Evolutionary conservation across 2,329 filamentous ascomycete species (phyloP).

Genomic region (Calonectria henricotiae): DNA sequence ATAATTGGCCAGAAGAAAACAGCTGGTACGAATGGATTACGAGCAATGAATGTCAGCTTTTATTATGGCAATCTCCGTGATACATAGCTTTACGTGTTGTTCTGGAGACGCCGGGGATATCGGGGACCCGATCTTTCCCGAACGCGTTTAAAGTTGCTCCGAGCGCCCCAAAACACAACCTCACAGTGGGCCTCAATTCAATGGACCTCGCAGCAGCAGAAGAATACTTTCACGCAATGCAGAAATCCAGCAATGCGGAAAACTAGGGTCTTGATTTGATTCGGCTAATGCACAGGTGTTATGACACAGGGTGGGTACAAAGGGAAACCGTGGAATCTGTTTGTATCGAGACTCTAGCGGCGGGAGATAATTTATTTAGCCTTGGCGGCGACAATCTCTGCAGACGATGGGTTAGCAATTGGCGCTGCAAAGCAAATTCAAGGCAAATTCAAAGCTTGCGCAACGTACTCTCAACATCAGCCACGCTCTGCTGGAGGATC

Average conservation of each 20-base stretch:
- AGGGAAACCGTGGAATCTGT: slow-evolving; percentile 64
- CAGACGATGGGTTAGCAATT: slow-evolving; percentile 55
- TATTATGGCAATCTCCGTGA: slow-evolving; percentile 35
- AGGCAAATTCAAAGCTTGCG: neutral
- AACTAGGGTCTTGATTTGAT: slow-evolving; percentile 62
- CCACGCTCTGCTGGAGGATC: slow-evolving; percentile 96
- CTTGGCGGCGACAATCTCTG: slow-evolving; percentile 77
- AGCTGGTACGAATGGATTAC: neutral
- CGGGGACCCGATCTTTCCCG: slow-evolving; percentile 51
- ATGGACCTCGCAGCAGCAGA: slow-evolving; percentile 44
- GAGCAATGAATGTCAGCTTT: slow-evolving; percentile 18
- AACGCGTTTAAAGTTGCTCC: slow-evolving; percentile 46
- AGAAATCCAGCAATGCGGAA: slow-evolving; percentile 25
- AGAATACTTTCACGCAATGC: slow-evolving; percentile 41
- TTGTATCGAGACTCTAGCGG: slow-evolving; percentile 57
- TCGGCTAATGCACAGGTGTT: slow-evolving; percentile 77
- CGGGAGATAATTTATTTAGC: slow-evolving; percentile 70
- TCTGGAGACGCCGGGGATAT: slow-evolving; percentile 44
- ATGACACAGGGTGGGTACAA: slow-evolving; percentile 71
- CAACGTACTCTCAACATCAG: slow-evolving; percentile 91
- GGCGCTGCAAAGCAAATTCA: neutral
- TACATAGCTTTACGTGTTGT: slow-evolving; percentile 41
- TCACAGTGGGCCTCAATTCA: slow-evolving; percentile 43
- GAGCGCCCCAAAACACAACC: slow-evolving; percentile 43
- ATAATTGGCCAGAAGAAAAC: neutral